Base-by-base conservation (phyloP, 352 stramenopile genomes). In the Thalassiosira livingstoniorum region DNA sequence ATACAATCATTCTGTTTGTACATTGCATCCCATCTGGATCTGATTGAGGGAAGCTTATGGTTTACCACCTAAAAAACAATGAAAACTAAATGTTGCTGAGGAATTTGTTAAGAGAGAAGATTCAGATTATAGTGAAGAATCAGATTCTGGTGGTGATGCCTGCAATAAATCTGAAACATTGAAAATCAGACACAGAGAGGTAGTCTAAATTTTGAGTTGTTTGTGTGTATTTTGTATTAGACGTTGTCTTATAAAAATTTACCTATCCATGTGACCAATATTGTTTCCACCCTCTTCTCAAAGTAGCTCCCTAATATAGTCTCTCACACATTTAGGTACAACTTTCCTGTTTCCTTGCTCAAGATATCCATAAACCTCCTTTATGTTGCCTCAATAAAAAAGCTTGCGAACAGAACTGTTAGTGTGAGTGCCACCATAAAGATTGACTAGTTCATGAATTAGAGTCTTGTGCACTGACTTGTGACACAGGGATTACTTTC, bases 251-350 rank as follows among this genome's bases (percentile, higher is more conserved):
- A n/a, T n/a, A n/a, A n/a, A n/a, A n/a, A 18, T 51, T 58, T n/a
- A 58, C 21, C 4, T 23, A 45, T 42, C 55, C 35, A 43, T 70
- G 60, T 78, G 69, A 4, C 69, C 69, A 34, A 70, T 78, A 57
- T 70, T 71, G 0, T 61, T 2, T 47, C 69, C 69, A 25, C 47
- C 11, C 4, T 54, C 43, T 18, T 78, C 69, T 13, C 55, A 57
- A 35, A 63, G 60, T 4, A 71, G 42, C 21, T 78, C 57, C 1
- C 39, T 54, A 53, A 69, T 69, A 4, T 57, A 27, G 39, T 54
- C 37, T 7, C 11, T 18, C 7, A 75, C 54, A 32, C 66, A 75
- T 7, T 34, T 27, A 27, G 66, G 66, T 21, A 75, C 54, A 29
- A 42, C 43, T n/a, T 66, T 32, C 21, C 66, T n/a, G 29, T 61